Evolutionary conservation across 78 protist genomes (phyloP), one percentile per base, ranked within the genome.

Genomic region (Protostelium mycophagum): DNA sequence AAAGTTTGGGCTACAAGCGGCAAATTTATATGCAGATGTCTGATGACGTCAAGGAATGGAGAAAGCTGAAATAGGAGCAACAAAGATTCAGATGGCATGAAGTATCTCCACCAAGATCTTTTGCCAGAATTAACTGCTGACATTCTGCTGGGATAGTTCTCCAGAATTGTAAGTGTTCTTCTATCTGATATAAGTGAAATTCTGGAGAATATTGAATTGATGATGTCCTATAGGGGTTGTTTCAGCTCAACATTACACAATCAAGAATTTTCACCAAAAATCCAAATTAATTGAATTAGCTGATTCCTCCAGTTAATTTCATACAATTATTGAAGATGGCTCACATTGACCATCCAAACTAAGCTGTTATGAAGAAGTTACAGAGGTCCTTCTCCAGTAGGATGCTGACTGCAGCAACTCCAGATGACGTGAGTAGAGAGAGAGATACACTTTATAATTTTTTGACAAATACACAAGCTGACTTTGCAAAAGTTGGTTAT

Each of bases 321-420:
- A 51, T 51, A 51, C 73, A 51, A 51, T 51, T 51, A 51, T 51
- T 51, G 73, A 51, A 16, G 73, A 51, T 51, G 73, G 73, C 73
- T 51, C 73, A 51, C 73, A 51, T 51, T 51, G 16, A n/a, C n/a
- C n/a, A 51, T 51, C 73, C 73, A 16, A 51, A 51, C 73, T 16
- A 16, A 51, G 73, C 73, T 51, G 73, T 51, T 51, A 51, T 51
- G 73, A 51, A 51, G 73, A 51, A 51, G 73, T 51, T 51, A 51
- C 73, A 51, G 73, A 51, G 73, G 73, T 51, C 73, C 73, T 51
- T 51, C 73, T 51, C 73, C 73, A 51, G 73, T 51, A 51, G 73
- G 73, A 51, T 51, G 73, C 73, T 51, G 16, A 51, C 73, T 51
- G 73, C 73, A 51, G n/a, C n/a, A n/a, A n/a, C 73, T 51, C 73